Percentiles rank a stretch among this genome's conserved stretches.
These are phyloP conservation scores for Xylaria sp. DNA, from an alignment of 2,329 filamentous ascomycete genomes.

Conservation along the genomic window DNA sequence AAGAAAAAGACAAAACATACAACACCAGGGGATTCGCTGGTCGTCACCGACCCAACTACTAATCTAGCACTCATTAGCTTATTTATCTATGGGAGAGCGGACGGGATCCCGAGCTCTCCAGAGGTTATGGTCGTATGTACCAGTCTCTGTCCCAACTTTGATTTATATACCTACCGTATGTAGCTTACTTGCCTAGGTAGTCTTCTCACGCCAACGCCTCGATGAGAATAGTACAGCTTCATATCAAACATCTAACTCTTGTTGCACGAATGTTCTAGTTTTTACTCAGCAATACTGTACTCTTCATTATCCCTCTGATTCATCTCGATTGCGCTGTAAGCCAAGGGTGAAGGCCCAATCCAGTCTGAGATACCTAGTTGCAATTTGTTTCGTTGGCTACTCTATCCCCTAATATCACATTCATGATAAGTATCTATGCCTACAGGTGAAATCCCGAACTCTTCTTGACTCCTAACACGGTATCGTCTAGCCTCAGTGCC, in stretches of 20 bases:
- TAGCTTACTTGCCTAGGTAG: no score
- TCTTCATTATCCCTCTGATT: neutral
- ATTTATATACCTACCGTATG: no score
- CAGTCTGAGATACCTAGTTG: neutral
- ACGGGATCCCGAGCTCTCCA: no score
- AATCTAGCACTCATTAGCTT: no score
- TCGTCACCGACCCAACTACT: no score
- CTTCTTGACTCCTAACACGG: slow-evolving; percentile 2
- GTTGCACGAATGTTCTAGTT: neutral
- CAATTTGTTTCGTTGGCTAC: neutral
- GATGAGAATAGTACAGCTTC: no score
- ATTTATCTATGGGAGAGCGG: no score
- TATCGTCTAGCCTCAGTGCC: slow-evolving; percentile 1
- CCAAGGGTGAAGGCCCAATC: neutral
- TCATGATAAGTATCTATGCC: slow-evolving; percentile 4
- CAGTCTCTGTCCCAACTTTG: no score
- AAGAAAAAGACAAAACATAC: no score
- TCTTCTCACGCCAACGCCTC: no score
- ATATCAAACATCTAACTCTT: neutral
- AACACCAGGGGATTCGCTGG: no score
- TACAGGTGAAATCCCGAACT: slow-evolving; percentile 14
- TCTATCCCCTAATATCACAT: neutral
- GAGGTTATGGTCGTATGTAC: no score
- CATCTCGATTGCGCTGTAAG: neutral
- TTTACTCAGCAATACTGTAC: neutral